Evolutionary conservation across 129 eudicot genomes (phyloP).

Genomic region (Lactuca saligna): DNA sequence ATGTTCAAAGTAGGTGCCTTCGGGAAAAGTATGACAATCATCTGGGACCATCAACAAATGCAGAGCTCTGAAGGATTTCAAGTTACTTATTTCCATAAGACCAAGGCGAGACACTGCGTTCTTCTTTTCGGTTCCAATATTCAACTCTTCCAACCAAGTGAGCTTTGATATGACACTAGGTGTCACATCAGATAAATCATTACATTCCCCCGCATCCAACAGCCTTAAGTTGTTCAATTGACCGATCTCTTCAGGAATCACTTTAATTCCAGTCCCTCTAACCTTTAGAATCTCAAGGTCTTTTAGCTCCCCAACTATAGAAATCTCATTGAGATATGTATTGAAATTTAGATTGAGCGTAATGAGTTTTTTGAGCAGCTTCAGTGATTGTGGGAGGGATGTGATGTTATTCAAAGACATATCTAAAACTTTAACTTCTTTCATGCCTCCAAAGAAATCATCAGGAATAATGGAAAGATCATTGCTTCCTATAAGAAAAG

Average conservation of each 20-base stretch:
- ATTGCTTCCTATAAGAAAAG: conserved; percentile 3
- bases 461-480: neutral
- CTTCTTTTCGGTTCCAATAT: neutral
- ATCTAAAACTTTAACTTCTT: conserved; percentile 20
- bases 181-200: neutral
- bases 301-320: conserved; percentile 11
- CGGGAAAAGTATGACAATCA: too few relatives aligned
- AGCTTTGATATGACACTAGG: conserved; percentile 17
- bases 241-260: conserved; percentile 15
- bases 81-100: too few relatives aligned
- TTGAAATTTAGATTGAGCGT: neutral
- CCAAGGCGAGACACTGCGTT: too few relatives aligned
- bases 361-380: neutral
- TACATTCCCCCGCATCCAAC: neutral
- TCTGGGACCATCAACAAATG: too few relatives aligned
- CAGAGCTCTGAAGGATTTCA: too few relatives aligned
- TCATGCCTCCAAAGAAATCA: conserved; percentile 4
- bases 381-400: conserved; percentile 16
- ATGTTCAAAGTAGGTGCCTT: too few relatives aligned
- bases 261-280: neutral
- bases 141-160: conserved; percentile 1
- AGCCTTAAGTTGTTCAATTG: conserved; percentile 6
- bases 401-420: neutral
- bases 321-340: neutral
- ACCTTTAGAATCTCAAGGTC: conserved; percentile 18